Conservation (phyloP, 225 moss, liverwort and hornwort genomes). For the Marchantia paleacea region DNA sequence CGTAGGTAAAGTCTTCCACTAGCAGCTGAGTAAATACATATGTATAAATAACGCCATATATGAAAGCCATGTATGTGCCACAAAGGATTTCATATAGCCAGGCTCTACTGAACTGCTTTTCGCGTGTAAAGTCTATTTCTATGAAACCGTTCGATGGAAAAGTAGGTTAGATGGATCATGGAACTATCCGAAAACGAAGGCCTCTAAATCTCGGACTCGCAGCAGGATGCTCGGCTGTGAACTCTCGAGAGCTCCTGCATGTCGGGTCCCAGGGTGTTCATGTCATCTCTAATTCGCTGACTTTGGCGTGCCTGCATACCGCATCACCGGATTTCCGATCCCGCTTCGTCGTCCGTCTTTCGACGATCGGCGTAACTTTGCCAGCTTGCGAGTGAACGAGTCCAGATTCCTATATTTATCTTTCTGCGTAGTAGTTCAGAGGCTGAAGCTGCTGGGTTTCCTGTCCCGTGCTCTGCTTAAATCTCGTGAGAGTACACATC, state of each 20-base stretch:
- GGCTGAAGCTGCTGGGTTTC: background rate
- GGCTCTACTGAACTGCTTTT: background rate
- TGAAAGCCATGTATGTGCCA: too few species aligned
- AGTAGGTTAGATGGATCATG: background rate
- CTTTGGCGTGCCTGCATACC: background rate
- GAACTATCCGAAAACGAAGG: background rate
- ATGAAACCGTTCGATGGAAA: background rate
- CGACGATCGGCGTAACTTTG: background rate
- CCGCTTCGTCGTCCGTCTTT: background rate
- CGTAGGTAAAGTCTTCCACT: too few species aligned
- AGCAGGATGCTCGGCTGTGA: conserved; percentile 2
- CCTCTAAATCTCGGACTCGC: background rate
- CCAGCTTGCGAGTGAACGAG: background rate
- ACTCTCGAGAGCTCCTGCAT: background rate
- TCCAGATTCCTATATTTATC: background rate
- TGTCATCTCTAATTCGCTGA: background rate
- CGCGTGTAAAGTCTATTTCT: background rate
- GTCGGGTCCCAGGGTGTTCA: background rate
- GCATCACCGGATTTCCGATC: background rate
- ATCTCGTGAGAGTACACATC: background rate
- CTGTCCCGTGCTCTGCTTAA: background rate
- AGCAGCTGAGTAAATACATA: too few species aligned
- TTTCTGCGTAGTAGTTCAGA: background rate
- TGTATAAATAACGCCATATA: too few species aligned
- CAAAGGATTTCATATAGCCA: too few species aligned